Evolutionary conservation across 2,329 filamentous ascomycete genomes (phyloP).

Genomic region (Davidsoniella virescens): DNA sequence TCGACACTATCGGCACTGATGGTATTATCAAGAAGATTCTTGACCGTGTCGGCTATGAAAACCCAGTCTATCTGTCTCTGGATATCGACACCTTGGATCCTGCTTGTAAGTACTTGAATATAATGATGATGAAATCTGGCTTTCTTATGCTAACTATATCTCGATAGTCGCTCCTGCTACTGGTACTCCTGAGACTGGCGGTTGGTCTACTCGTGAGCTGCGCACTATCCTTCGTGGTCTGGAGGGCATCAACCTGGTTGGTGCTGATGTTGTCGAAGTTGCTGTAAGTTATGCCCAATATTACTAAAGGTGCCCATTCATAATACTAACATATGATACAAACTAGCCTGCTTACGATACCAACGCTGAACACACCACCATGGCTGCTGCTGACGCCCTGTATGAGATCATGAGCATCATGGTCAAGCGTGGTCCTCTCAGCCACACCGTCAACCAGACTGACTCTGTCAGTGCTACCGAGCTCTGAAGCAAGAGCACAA

Average conservation of each 20-base stretch:
- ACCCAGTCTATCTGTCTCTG: constrained; percentile 65
- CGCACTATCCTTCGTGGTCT: constrained; percentile 54
- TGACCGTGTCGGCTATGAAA: constrained; percentile 55
- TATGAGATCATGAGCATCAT: constrained; percentile 71
- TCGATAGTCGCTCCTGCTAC: constrained; percentile 49
- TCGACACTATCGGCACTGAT: constrained; percentile 36
- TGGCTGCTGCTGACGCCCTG: constrained; percentile 53
- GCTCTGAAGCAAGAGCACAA: neutral
- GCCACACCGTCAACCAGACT: constrained; percentile 23
- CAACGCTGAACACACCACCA: constrained; percentile 57
- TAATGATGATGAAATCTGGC: constrained; percentile 9
- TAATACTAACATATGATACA: neutral
- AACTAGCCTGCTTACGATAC: constrained; percentile 50
- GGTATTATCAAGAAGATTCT: constrained; percentile 68
- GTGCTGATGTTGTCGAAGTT: constrained; percentile 58
- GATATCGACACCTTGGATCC: constrained; percentile 78
- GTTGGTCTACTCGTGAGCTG: constrained; percentile 59
- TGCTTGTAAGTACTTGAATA: constrained; percentile 38
- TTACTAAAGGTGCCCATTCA: neutral
- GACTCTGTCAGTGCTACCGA: constrained; percentile 5
- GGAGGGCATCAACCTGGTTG: constrained; percentile 52
- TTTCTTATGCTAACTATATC: too few relatives aligned
- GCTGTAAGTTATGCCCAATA: neutral
- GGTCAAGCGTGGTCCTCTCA: constrained; percentile 62
- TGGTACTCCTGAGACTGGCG: constrained; percentile 60